phyloP scores from a whole-genome alignment of 805 yeast genomes.

The Huiozyma naganishii region DNA sequence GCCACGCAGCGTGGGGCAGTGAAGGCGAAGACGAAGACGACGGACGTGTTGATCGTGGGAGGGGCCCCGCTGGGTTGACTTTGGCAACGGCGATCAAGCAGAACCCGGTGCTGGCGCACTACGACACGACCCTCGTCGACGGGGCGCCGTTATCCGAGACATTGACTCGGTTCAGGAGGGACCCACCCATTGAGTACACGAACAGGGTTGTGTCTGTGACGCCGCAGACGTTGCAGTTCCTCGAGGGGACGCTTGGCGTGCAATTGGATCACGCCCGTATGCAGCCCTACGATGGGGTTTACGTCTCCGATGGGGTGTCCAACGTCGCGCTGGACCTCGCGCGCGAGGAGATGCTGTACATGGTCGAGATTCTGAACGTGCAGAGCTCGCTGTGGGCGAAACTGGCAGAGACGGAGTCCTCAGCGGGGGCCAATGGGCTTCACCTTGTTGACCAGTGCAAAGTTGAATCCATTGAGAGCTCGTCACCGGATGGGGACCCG shows the following conservation, averaged over 20 bases:
- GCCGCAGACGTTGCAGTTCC: constrained; percentile 60
- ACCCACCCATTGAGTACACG: constrained; percentile 40
- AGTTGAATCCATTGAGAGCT: constrained; percentile 42
- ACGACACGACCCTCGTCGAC: constrained; percentile 54
- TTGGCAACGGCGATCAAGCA: constrained; percentile 70
- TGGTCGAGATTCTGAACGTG: constrained; percentile 81
- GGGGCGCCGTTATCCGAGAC: constrained; percentile 35
- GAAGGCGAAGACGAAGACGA: constrained; percentile 16
- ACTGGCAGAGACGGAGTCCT: constrained; percentile 33
- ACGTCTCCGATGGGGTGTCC: constrained; percentile 77
- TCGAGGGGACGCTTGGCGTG: constrained; percentile 70
- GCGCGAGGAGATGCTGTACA: constrained; percentile 50
- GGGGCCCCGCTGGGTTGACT: constrained; percentile 97
- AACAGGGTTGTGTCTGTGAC: constrained; percentile 83
- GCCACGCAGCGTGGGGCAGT: background rate
- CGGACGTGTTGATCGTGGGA: constrained; percentile 81
- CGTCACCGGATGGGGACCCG: constrained; percentile 24
- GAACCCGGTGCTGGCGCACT: constrained; percentile 48
- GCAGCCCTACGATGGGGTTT: constrained; percentile 68
- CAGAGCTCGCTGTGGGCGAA: constrained; percentile 61
- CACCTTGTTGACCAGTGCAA: constrained; percentile 55
- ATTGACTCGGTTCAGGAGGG: constrained; percentile 30
- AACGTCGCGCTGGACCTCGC: constrained; percentile 66
- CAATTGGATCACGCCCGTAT: constrained; percentile 59
- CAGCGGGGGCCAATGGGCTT: constrained; percentile 14